phyloP scores from a whole-genome alignment of 2,329 filamentous ascomycete species.

The Fusarium xyrophilum region DNA sequence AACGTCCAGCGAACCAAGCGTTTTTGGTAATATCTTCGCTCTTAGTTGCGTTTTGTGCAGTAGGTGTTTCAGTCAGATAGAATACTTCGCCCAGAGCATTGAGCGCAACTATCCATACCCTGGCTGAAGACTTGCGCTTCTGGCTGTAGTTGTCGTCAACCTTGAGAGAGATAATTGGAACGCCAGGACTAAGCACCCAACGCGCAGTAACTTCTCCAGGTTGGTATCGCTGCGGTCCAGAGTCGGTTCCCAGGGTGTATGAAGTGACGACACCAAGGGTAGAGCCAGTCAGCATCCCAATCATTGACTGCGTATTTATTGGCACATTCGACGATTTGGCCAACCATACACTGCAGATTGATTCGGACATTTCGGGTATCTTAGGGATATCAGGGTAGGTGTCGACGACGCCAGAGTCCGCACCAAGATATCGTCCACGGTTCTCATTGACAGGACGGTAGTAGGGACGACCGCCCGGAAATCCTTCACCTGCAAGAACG shows the following conservation, averaged over 20 bases:
- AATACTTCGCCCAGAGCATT: slow-evolving; percentile 94
- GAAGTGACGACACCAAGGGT: slow-evolving; percentile 82
- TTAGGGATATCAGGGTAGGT: slow-evolving; percentile 78
- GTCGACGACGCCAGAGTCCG: slow-evolving; percentile 65
- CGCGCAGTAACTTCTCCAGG: slow-evolving; percentile 83
- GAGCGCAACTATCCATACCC: slow-evolving; percentile 90
- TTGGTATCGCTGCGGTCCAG: slow-evolving; percentile 66
- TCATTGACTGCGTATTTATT: slow-evolving; percentile 73
- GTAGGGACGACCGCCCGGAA: slow-evolving; percentile 80
- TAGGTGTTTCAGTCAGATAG: slow-evolving; percentile 77
- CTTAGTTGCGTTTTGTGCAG: slow-evolving; percentile 57
- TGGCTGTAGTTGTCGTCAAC: slow-evolving; percentile 83
- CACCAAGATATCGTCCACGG: slow-evolving; percentile 75
- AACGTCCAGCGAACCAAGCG: slow-evolving; percentile 82
- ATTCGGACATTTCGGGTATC: slow-evolving; percentile 72
- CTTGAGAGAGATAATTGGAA: slow-evolving; percentile 84
- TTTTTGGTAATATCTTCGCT: slow-evolving; percentile 65
- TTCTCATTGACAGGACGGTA: slow-evolving; percentile 78
- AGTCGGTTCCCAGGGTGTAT: slow-evolving; percentile 73
- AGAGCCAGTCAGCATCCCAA: slow-evolving; percentile 84
- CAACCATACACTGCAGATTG: slow-evolving; percentile 84
- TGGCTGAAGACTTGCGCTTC: slow-evolving; percentile 71
- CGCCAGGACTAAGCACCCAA: slow-evolving; percentile 90
- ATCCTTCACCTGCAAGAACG: slow-evolving; percentile 84
- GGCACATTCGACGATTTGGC: slow-evolving; percentile 80